A percentile compares a stretch with the other conserved stretches of the same genome.
phyloP scores from a whole-genome alignment of 1,284 basidiomycete species.

The Sporisorium reilianum region DNA sequence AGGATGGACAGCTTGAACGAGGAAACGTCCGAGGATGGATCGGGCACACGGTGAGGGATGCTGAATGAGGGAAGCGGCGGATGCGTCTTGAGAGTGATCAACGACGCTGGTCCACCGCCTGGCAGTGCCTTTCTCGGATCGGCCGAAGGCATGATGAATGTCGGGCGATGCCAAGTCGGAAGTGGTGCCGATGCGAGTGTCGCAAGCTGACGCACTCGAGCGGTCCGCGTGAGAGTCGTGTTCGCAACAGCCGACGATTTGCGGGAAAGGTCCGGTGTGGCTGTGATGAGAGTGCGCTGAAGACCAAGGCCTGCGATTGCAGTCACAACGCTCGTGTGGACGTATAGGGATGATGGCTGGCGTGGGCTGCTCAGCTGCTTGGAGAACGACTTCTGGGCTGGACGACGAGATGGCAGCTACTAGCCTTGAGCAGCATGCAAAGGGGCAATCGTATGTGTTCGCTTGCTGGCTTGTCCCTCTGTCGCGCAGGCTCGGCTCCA shows the following conservation, averaged over 20 bases:
- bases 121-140: slow-evolving; percentile 26
- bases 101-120: slow-evolving; percentile 47
- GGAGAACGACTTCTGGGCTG: not conserved
- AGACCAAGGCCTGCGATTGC: not conserved
- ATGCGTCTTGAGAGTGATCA: slow-evolving; percentile 56
- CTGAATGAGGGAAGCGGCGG: slow-evolving; percentile 61
- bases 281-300: not conserved
- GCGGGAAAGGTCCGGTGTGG: not conserved
- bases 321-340: not conserved
- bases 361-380: not conserved
- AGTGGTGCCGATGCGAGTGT: slow-evolving; percentile 3
- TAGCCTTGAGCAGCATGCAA: slow-evolving; percentile 3
- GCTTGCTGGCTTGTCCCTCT: not conserved
- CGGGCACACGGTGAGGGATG: slow-evolving; percentile 64
- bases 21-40: slow-evolving; percentile 51
- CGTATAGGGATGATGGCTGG: not conserved
- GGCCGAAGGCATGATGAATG: slow-evolving; percentile 30
- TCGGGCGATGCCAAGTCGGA: not conserved
- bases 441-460: too few relatives aligned
- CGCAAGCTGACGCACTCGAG: not conserved
- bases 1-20: slow-evolving; percentile 61
- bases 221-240: not conserved
- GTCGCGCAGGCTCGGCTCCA: not conserved
- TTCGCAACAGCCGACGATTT: not conserved
- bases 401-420: not conserved